Conservation (phyloP, 805 yeast species). For the Saccharomycopsis sp. region DNA sequence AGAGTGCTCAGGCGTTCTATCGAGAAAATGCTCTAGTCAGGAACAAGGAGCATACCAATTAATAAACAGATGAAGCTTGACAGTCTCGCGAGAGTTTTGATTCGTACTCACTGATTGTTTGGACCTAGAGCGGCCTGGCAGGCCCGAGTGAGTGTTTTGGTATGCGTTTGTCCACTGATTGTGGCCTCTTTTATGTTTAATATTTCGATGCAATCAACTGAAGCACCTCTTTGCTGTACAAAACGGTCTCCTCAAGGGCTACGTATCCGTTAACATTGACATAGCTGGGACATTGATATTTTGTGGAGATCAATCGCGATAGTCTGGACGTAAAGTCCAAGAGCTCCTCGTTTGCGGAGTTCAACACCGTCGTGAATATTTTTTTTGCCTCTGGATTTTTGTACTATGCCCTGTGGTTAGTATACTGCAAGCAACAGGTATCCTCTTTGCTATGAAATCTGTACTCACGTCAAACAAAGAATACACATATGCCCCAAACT, state of each 20-base stretch:
- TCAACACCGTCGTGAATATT: slow-evolving; percentile 38
- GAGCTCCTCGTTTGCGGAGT: slow-evolving; percentile 34
- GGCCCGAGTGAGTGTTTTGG: too few species aligned
- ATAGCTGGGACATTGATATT: slow-evolving; percentile 38
- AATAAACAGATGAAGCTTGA: too few species aligned
- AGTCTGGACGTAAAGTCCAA: slow-evolving; percentile 40
- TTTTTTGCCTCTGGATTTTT: slow-evolving; percentile 17
- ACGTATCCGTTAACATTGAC: slow-evolving; percentile 39
- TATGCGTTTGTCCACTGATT: background rate
- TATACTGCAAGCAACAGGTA: too few species aligned
- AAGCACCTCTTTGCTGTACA: slow-evolving; percentile 27
- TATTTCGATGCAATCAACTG: slow-evolving; percentile 26
- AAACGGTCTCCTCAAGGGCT: slow-evolving; percentile 29
- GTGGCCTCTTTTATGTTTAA: background rate
- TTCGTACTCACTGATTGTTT: too few species aligned
- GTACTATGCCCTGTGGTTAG: too few species aligned
- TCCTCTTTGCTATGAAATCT: too few species aligned
- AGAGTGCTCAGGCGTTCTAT: too few species aligned
- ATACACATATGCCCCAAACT: slow-evolving; percentile 40
- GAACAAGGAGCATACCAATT: too few species aligned
- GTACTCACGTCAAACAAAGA: slow-evolving; percentile 32
- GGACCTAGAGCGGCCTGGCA: too few species aligned
- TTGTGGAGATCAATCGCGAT: slow-evolving; percentile 35
- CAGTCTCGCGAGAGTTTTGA: too few species aligned
- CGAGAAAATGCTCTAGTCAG: too few species aligned